These are phyloP conservation scores for Blastobotrys mokoenaii DNA, from an alignment of 805 yeast species.

Conservation along the genomic window DNA sequence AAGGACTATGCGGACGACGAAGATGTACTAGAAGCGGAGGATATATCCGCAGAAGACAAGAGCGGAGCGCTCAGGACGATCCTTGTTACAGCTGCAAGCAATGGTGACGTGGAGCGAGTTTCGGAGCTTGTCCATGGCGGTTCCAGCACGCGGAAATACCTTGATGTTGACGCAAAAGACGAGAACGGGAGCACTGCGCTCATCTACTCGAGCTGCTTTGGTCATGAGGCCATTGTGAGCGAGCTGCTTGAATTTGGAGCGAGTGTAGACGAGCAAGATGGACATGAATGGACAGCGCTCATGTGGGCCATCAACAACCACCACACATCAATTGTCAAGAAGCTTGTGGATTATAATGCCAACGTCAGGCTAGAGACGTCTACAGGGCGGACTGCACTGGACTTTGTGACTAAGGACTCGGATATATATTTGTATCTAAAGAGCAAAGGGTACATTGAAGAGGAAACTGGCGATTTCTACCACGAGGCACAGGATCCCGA, in stretches of 20 bases:
- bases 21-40: constrained; percentile 13
- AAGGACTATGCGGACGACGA: constrained; percentile 1
- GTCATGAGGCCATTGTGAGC: constrained; percentile 29
- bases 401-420: constrained; percentile 47
- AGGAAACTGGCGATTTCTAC: constrained; percentile 20
- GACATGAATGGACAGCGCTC: constrained; percentile 41
- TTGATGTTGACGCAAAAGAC: constrained; percentile 29
- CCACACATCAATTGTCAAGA: constrained; percentile 44
- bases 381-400: constrained; percentile 43
- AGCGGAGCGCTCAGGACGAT: constrained; percentile 21
- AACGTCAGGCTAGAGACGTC: constrained; percentile 36
- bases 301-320: constrained; percentile 81
- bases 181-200: constrained; percentile 33
- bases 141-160: constrained; percentile 14
- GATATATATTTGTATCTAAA: constrained; percentile 52
- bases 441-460: constrained; percentile 21
- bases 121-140: constrained; percentile 23
- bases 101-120: constrained; percentile 26
- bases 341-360: constrained; percentile 56
- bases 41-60: constrained; percentile 14
- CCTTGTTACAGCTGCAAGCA: constrained; percentile 29
- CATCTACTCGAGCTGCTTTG: constrained; percentile 33
- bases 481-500: constrained; percentile 12
- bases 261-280: constrained; percentile 29
- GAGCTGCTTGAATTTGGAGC: constrained; percentile 31